Evolutionary conservation across 2,329 filamentous ascomycete species (phyloP).

Genomic region (Fusarium albidum): DNA sequence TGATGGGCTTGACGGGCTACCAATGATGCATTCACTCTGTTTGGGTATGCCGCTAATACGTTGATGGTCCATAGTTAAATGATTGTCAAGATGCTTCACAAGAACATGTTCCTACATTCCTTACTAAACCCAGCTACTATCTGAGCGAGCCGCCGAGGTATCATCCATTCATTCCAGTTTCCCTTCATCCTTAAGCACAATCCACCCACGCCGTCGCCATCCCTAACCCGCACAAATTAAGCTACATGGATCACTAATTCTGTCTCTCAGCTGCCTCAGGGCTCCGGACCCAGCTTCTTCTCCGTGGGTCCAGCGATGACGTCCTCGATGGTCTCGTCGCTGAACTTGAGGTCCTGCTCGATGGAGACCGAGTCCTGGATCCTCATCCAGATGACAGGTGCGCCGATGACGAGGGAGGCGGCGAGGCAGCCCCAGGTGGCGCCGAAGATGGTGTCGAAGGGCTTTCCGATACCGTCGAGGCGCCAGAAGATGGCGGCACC

Average conservation of each 20-base stretch:
- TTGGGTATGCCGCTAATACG: too few species aligned
- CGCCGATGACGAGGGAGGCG: conserved; percentile 75
- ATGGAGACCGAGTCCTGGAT: conserved; percentile 79
- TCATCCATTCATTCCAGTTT: too few species aligned
- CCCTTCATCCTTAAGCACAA: too few species aligned
- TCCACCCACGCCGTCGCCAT: too few species aligned
- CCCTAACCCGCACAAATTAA: too few species aligned
- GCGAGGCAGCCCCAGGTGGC: conserved; percentile 76
- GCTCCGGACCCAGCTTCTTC: conserved; percentile 31
- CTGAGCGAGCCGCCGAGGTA: too few species aligned
- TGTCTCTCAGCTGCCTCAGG: conserved; percentile 10
- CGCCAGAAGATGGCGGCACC: conserved; percentile 42
- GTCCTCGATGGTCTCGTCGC: conserved; percentile 82
- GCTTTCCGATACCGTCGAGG: conserved; percentile 40
- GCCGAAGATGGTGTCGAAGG: conserved; percentile 77
- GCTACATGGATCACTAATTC: not conserved
- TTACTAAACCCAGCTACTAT: too few species aligned
- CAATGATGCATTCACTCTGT: too few species aligned
- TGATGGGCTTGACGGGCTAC: too few species aligned
- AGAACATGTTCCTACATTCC: too few species aligned
- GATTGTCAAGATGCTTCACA: too few species aligned
- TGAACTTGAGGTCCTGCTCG: conserved; percentile 85
- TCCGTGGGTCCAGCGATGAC: conserved; percentile 51
- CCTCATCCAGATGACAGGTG: conserved; percentile 79
- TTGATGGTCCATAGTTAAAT: too few species aligned